Evolutionary conservation across 2,329 filamentous ascomycete species (phyloP).

Genomic region (Nothophoma quercina): DNA sequence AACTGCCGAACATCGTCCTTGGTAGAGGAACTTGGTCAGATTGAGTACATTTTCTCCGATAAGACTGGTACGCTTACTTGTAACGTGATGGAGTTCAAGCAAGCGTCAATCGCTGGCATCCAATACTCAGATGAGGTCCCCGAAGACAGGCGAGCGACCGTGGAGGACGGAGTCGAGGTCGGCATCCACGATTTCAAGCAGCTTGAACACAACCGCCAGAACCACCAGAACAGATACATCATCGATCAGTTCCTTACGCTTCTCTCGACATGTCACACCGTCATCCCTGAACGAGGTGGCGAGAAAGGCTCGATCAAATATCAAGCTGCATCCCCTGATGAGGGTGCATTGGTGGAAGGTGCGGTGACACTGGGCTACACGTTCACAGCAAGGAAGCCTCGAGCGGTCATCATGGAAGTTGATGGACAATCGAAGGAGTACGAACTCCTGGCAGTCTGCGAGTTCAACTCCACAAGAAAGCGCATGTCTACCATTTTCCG

Average conservation of each 20-base stretch:
- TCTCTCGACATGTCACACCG: conserved; percentile 91
- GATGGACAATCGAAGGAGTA: conserved; percentile 77
- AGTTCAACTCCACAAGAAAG: conserved; percentile 98
- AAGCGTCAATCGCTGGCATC: conserved; percentile 90
- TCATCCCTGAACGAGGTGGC: conserved; percentile 88
- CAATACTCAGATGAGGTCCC: conserved; percentile 93
- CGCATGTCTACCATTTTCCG: conserved; percentile 98
- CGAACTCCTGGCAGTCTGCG: conserved; percentile 93
- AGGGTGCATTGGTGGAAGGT: conserved; percentile 94
- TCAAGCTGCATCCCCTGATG: conserved; percentile 95
- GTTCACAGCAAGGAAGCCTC: conserved; percentile 89
- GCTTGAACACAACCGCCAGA: conserved; percentile 73
- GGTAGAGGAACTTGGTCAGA: conserved; percentile 96
- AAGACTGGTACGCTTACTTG: conserved; percentile 98
- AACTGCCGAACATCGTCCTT: conserved; percentile 95
- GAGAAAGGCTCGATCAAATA: conserved; percentile 91
- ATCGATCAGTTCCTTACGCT: conserved; percentile 88
- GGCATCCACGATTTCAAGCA: conserved; percentile 86
- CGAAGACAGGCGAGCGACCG: conserved; percentile 83
- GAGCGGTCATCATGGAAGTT: conserved; percentile 82
- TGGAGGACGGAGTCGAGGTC: conserved; percentile 78
- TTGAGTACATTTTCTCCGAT: conserved; percentile 98
- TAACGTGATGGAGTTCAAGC: conserved; percentile 98
- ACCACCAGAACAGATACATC: conserved; percentile 64
- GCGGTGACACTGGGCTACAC: conserved; percentile 85